Base-by-base conservation (phyloP, 2,329 filamentous ascomycete genomes). In the Arthrobotrys sphaeroides region DNA sequence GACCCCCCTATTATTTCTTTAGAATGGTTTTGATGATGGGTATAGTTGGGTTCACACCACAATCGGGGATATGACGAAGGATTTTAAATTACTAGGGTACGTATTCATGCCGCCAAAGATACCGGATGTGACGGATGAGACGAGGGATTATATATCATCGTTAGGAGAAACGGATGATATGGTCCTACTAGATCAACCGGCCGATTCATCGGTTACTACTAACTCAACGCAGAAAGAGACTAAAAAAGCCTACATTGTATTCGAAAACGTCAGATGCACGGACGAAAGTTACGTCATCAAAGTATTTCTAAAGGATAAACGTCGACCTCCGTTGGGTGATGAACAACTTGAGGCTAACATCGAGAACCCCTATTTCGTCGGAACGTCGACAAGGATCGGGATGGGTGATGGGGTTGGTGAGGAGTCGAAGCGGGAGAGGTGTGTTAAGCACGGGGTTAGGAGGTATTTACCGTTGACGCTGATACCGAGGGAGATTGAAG, bases 61-160 rank as follows among this genome's bases (percentile, higher is more conserved):
- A 3, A 73, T 77, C 12, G 73, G 73, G 10, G 73, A 73, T 40
- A 77, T 73, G 68, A 28, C 61, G 1, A 67, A 57, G 62, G 26
- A 47, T 31, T 62, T 49, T 38, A 49, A 61, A 24, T 57, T 49
- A 0, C 20, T 77, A 1, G 67, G 73, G 13, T 73, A 77, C 38
- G 43, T 55, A 26, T 67, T 61, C 42, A 51, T 40, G 10, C 42
- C 60, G 12, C 55, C 70, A 7, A 43, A 28, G 24, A 26, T 49
- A 45, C 18, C 53, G 12, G 65, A 69, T 38, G 47, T 43, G 12
- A 28, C 18, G 6, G 16, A 28, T 6, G 18, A 18, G 7, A 51
- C 10, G 12, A 10, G 2, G 16, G 43, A 64, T 18, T 10, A 64
- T 5, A 22, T 64, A 5, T 51, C 28, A 1, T 24, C 40, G 3